phyloP scores from a whole-genome alignment of 108 stramenopile genomes.

The Stephanodiscus minutulus region DNA sequence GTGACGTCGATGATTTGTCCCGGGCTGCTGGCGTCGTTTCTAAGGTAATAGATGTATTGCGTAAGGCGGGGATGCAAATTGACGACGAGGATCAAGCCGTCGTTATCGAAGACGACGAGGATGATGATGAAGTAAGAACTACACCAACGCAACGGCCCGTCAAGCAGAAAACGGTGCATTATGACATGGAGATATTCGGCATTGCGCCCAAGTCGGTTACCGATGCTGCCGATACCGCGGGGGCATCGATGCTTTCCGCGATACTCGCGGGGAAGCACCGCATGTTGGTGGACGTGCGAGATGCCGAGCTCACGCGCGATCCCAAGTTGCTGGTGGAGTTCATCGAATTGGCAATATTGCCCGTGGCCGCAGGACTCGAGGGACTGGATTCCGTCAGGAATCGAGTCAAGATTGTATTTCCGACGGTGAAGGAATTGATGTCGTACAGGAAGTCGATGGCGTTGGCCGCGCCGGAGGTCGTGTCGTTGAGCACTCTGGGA shows the following conservation, averaged over 20 bases:
- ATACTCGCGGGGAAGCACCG: conserved; percentile 85
- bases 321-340: conserved; percentile 82
- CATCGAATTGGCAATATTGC: conserved; percentile 82
- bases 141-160: conserved; percentile 11
- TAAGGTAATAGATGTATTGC: conserved; percentile 62
- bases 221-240: conserved; percentile 88
- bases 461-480: conserved; percentile 84
- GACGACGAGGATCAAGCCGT: conserved; percentile 40
- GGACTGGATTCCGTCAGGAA: conserved; percentile 69
- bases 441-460: conserved; percentile 82
- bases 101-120: conserved; percentile 4
- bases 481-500: conserved; percentile 80
- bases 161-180: conserved; percentile 45
- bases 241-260: conserved; percentile 78
- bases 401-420: conserved; percentile 89
- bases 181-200: conserved; percentile 87
- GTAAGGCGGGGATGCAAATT: conserved; percentile 66
- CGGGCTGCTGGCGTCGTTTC: conserved; percentile 60
- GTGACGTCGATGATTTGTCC: conserved; percentile 59
- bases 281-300: conserved; percentile 92
- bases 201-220: conserved; percentile 82
- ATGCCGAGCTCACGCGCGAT: conserved; percentile 83
- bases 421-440: conserved; percentile 85
- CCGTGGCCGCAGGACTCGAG: conserved; percentile 87
- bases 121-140: conserved; percentile 11